Evolutionary conservation across 306 rosid genomes (phyloP).

Genomic region (Herpetospermum pedunculosum): DNA sequence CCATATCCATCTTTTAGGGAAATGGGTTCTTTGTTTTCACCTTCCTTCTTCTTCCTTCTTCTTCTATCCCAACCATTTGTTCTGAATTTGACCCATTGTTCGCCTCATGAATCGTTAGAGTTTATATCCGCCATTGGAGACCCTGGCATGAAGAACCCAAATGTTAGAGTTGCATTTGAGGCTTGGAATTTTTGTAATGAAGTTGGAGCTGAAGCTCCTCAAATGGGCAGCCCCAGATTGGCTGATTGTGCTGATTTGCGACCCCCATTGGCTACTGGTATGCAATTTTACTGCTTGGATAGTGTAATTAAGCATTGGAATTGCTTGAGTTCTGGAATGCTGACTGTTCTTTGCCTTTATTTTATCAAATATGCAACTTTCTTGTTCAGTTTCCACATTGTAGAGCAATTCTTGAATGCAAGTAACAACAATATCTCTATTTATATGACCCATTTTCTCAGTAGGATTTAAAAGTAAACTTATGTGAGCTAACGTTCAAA

Average conservation of each 20-base stretch:
- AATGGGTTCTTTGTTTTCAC: background rate
- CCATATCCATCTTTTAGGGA: background rate
- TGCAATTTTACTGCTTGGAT: too few species aligned
- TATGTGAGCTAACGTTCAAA: background rate
- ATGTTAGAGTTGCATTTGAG: conserved; percentile 42
- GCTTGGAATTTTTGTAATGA: conserved; percentile 57
- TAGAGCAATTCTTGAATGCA: background rate
- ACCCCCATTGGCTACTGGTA: background rate
- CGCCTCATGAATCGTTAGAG: conserved; percentile 6
- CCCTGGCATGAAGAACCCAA: conserved; percentile 39
- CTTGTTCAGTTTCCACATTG: background rate
- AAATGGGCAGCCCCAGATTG: conserved; percentile 50
- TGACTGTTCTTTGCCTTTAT: background rate
- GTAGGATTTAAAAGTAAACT: background rate
- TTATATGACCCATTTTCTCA: background rate
- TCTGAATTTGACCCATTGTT: background rate
- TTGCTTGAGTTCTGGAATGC: background rate
- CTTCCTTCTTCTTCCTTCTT: background rate
- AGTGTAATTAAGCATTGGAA: too few species aligned
- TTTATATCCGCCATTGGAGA: conserved; percentile 38
- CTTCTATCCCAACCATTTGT: background rate
- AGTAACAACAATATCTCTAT: background rate
- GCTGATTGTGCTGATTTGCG: conserved; percentile 45
- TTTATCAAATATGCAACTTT: background rate
- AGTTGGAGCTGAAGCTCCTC: conserved; percentile 48